phyloP scores from a whole-genome alignment of 2,329 filamentous ascomycete species.

The Graphilbum sp. region DNA sequence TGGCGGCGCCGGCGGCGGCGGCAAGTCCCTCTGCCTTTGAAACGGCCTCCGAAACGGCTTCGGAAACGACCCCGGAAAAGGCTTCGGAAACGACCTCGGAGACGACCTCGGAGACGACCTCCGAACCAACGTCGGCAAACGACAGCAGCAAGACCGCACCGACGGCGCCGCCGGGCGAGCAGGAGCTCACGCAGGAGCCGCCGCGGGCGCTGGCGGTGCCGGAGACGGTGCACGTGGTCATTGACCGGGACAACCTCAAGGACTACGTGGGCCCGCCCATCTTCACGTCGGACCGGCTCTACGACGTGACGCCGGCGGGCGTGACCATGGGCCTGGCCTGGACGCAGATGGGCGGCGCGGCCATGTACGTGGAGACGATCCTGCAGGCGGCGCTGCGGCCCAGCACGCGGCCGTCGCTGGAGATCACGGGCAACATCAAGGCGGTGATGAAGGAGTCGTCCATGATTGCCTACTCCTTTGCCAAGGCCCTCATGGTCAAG shows the following conservation, averaged over 20 bases:
- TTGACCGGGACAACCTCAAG: slow-evolving; percentile 78
- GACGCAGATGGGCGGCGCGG: slow-evolving; percentile 93
- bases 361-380: slow-evolving; percentile 94
- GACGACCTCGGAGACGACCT: slow-evolving; percentile 8
- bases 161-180: slow-evolving; percentile 16
- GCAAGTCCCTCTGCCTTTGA: too few species aligned
- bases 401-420: slow-evolving; percentile 60
- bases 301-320: slow-evolving; percentile 82
- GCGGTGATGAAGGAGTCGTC: slow-evolving; percentile 98
- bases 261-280: slow-evolving; percentile 94
- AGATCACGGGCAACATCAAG: slow-evolving; percentile 90
- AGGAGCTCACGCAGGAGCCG: slow-evolving; percentile 53
- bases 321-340: slow-evolving; percentile 97
- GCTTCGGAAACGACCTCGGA: background rate
- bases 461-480: slow-evolving; percentile 86
- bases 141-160: too few species aligned
- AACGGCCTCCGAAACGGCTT: background rate
- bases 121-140: background rate
- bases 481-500: slow-evolving; percentile 74
- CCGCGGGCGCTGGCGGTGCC: slow-evolving; percentile 69
- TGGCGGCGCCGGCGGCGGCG: slow-evolving; percentile 67
- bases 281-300: slow-evolving; percentile 89
- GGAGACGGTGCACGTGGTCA: slow-evolving; percentile 69
- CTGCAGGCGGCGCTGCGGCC: slow-evolving; percentile 66
- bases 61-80: slow-evolving; percentile 14